A percentile compares a stretch with the other conserved stretches of the same genome.
Conservation (phyloP, 352 stramenopile species). For the Bremia lactucae region DNA sequence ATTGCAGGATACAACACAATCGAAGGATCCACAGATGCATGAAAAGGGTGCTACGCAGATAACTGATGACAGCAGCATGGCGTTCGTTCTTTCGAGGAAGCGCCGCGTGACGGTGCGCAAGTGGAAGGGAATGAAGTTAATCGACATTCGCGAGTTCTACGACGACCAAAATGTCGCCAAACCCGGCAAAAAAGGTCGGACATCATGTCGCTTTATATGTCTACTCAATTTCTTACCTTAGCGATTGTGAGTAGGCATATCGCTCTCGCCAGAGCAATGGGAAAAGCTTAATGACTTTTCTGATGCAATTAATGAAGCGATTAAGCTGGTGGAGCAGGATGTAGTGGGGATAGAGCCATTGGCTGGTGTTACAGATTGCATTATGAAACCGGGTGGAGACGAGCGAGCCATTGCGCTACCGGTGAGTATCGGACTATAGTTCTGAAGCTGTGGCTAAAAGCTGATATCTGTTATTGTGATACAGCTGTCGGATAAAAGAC, state of each 20-base stretch:
- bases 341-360: constrained; percentile 23
- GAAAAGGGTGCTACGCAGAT: background rate
- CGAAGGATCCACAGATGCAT: background rate
- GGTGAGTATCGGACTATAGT: constrained; percentile 27
- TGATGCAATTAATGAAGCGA: constrained; percentile 28
- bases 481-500: constrained; percentile 47
- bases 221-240: background rate
- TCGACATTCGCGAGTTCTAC: constrained; percentile 77
- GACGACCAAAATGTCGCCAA: constrained; percentile 45
- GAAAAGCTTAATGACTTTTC: constrained; percentile 31
- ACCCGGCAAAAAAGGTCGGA: constrained; percentile 64
- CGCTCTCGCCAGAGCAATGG: constrained; percentile 45
- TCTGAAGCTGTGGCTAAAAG: background rate
- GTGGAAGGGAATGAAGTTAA: constrained; percentile 37
- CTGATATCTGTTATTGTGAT: constrained; percentile 6
- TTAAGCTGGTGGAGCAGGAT: constrained; percentile 38
- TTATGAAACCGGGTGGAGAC: constrained; percentile 24
- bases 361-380: constrained; percentile 19
- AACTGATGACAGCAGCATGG: constrained; percentile 15
- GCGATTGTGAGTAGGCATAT: constrained; percentile 30
- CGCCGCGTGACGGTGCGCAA: constrained; percentile 45
- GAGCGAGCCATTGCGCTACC: constrained; percentile 38
- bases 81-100: constrained; percentile 51
- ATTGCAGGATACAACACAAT: background rate
- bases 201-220: background rate